Conservation (phyloP, 495 filamentous ascomycete genomes). For the Viridothelium virens region DNA sequence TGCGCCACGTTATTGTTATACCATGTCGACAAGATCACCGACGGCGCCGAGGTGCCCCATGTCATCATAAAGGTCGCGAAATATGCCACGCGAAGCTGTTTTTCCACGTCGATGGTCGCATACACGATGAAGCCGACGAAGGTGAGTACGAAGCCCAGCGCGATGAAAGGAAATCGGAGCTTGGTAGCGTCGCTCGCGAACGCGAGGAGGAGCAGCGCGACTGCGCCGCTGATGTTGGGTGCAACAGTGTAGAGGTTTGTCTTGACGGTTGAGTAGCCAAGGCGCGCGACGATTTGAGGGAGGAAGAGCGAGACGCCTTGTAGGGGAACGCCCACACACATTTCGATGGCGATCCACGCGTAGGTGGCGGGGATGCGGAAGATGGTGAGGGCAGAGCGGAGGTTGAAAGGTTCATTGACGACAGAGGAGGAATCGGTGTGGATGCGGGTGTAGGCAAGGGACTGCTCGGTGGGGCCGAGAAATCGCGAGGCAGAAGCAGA, state of each 20-base stretch:
- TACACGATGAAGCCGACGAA: slow-evolving; percentile 72
- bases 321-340: slow-evolving; percentile 69
- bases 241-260: slow-evolving; percentile 75
- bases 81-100: slow-evolving; percentile 57
- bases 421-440: slow-evolving; percentile 63
- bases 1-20: slow-evolving; percentile 78
- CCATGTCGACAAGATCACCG: slow-evolving; percentile 50
- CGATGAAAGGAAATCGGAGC: slow-evolving; percentile 67
- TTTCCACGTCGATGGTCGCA: slow-evolving; percentile 56
- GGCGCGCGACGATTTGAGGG: slow-evolving; percentile 60
- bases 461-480: slow-evolving; percentile 55
- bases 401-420: slow-evolving; percentile 62
- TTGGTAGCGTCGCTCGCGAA: slow-evolving; percentile 57
- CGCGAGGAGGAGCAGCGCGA: slow-evolving; percentile 60
- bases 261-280: slow-evolving; percentile 57
- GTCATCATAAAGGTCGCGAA: slow-evolving; percentile 80
- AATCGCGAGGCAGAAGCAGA: slow-evolving; percentile 58
- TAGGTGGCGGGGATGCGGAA: slow-evolving; percentile 58
- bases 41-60: slow-evolving; percentile 52
- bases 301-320: slow-evolving; percentile 65
- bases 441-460: slow-evolving; percentile 64
- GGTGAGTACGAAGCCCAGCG: slow-evolving; percentile 62
- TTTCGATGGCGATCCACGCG: slow-evolving; percentile 58
- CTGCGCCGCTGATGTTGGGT: slow-evolving; percentile 56
- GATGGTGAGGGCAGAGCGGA: slow-evolving; percentile 56